Conservation (phyloP, 805 yeast genomes). For the Metschnikowia henanensis region DNA sequence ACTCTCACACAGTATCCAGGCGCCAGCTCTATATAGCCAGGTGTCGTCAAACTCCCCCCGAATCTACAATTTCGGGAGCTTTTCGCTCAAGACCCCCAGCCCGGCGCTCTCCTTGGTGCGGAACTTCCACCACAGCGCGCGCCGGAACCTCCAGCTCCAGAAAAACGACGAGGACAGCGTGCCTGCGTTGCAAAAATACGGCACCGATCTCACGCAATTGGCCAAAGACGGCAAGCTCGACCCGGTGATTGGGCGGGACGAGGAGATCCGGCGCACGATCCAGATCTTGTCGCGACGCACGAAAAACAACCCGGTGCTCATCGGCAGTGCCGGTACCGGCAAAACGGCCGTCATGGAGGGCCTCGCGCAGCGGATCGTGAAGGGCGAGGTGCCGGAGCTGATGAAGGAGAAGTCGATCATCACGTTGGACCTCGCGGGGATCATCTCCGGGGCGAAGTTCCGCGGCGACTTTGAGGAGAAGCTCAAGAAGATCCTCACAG, state of each 20-base stretch:
- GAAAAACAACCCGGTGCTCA: conserved; percentile 91
- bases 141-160: conserved; percentile 34
- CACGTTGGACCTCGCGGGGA: conserved; percentile 82
- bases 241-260: conserved; percentile 97
- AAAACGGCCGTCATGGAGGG: conserved; percentile 98
- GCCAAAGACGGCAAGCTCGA: conserved; percentile 91
- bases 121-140: conserved; percentile 23
- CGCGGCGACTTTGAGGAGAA: conserved; percentile 97
- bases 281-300: conserved; percentile 92
- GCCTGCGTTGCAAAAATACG: conserved; percentile 82
- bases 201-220: conserved; percentile 79
- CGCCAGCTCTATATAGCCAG: conserved; percentile 4
- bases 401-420: conserved; percentile 84
- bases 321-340: conserved; percentile 98
- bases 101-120: not conserved
- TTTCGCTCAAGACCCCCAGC: no score
- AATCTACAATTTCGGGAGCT: not conserved
- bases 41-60: not conserved
- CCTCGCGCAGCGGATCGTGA: conserved; percentile 86
- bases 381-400: conserved; percentile 92
- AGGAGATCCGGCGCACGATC: conserved; percentile 89
- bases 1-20: not conserved
- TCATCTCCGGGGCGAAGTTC: conserved; percentile 93
- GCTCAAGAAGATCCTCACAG: conserved; percentile 75
- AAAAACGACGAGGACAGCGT: conserved; percentile 47